A percentile compares a stretch with the other conserved stretches of the same genome.
phyloP scores from a whole-genome alignment of 106 monocot genomes.

The Allium fistulosum region DNA sequence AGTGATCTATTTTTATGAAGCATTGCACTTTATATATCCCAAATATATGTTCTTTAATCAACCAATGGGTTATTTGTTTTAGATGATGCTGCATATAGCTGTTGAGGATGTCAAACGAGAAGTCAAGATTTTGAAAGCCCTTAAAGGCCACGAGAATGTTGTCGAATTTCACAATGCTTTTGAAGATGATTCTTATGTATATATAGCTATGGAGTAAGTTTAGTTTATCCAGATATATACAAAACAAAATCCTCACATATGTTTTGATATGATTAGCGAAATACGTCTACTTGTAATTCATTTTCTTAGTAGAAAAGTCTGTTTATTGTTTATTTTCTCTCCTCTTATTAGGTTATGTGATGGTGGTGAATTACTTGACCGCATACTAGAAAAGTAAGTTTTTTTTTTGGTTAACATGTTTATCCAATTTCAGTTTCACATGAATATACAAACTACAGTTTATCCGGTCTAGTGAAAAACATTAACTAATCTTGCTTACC shows the following conservation, averaged over 20 bases:
- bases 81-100: constrained; percentile 83
- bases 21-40: no score
- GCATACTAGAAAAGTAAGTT: constrained; percentile 84
- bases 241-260: no score
- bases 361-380: constrained; percentile 90
- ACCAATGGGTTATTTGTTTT: not conserved
- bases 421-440: no score
- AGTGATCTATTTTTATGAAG: no score
- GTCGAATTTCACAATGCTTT: constrained; percentile 85
- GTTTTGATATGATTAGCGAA: no score
- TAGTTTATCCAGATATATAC: not conserved
- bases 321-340: not conserved
- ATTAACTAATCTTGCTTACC: constrained; percentile 3
- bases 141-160: constrained; percentile 85
- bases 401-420: no score
- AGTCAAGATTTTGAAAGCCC: constrained; percentile 72
- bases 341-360: constrained; percentile 69
- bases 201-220: constrained; percentile 98
- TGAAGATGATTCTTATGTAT: constrained; percentile 83
- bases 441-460: no score
- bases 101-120: constrained; percentile 94
- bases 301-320: not conserved
- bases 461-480: no score
- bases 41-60: no score
- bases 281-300: no score